Evolutionary conservation across 495 filamentous ascomycete genomes (phyloP), one percentile per base, ranked within the genome.

Genomic region (Talaromyces nanjingensis): DNA sequence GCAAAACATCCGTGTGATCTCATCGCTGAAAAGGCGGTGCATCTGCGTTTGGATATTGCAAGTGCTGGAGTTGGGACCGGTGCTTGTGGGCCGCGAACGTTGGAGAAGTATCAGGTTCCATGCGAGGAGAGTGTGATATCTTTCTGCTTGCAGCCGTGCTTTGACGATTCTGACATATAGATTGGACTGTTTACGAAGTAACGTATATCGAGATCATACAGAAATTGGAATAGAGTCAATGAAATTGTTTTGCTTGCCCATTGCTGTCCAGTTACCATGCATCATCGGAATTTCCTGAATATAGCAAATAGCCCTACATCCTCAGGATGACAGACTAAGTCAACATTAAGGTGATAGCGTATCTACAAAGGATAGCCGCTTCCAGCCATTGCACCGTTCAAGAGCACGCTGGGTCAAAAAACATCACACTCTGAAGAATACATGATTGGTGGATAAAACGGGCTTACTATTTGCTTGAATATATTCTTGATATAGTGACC

Each of bases 1-100:
- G 78, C 78, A 6, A 74, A 70, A 60, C 88, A 91, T 69, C 84
- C 85, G 18, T 79, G 82, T 65, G 87, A 91, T 71, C 68, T 91
- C 64, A 79, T 76, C 55, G 74, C 76, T 39, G 77, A 74, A 53
- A 74, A 84, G 4, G 81, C 81, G 56, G 79, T 86, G 25, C 71
- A 85, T 53, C 53, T 90, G 64, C 75, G 86, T 62, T 70, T 88
- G 4, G 86, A 88, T 73, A 84, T 81, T 6, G 74, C 70, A 34
- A 79, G 82, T 62, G 78, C 79, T 62, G 85, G 85, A 0, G 72
- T 88, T 0, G 85, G 85, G 2, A 87, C 78, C n/a, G 85, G 78
- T 20, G 80, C 81, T 18, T 87, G 85, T 71, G 85, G 85, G n/a
- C 86, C 85, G 0, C 74, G 75, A 24, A 83, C 83, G 1, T 71